Base-by-base conservation (phyloP, 1,284 basidiomycete genomes). In the Leccinum idahoense region DNA sequence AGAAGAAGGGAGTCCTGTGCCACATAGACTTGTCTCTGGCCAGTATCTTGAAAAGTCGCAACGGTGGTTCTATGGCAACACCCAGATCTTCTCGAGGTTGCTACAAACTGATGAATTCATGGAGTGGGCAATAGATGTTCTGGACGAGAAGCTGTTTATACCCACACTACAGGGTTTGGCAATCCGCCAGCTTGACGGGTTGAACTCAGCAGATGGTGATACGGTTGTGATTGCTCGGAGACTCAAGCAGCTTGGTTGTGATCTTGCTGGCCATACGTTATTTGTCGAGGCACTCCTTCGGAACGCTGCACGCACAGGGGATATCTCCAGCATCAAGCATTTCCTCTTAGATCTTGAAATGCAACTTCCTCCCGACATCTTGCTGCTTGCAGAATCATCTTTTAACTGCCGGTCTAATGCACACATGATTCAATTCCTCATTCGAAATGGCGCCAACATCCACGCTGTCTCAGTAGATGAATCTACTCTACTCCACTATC, bases 81-180 rank as follows among this genome's bases (percentile, higher is more conserved):
- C 4, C n/a, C 1, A 7, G 5, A 3, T 35, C 1, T 15, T 61
- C 3, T 8, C 58, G 4, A 67, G 49, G 12, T 8, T 67, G 10
- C 32, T 69, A 5, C 62, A 57, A 18, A 67, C 67, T 1, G 64
- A 68, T 7, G 56, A 66, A n/a, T 66, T 66, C 15, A 14, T 35
- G 12, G 65, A 66, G 23, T 66, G 65, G 65, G 63, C 65, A 5
- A n/a, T 4, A 5, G 5, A 49, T 5, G 5, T 2, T 12, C 14
- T 5, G 4, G 23, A 64, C 1, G 7, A 23, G 23, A 23, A 23
- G 23, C 23, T 23, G 2, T 3, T 23, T 23, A 23, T 23, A 23
- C 23, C 23, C 14, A 37, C 59, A 7, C 20, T 64, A 10, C 15
- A 44, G 4, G 46, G 65, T 3, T 11, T 15, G 0, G 12, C n/a